Conservation (phyloP, 768 basidiomycete genomes). For the Psilocybe subaeruginosa region DNA sequence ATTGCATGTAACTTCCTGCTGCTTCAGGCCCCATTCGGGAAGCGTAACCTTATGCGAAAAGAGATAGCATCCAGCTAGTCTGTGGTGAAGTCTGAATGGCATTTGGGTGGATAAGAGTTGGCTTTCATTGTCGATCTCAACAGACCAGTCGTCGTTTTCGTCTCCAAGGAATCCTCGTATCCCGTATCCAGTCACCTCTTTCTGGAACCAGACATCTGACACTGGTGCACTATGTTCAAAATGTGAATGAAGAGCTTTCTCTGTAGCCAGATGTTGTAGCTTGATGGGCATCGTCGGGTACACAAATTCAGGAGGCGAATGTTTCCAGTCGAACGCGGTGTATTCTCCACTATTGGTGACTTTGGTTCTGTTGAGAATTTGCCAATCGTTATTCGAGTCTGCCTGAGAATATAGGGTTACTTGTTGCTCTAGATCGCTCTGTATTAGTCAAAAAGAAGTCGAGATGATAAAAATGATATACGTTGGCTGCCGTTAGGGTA, state of each 20-base stretch:
- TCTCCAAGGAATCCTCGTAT: constrained; percentile 85
- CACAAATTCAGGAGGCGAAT: constrained; percentile 63
- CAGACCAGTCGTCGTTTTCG: constrained; percentile 89
- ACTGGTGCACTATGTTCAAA: constrained; percentile 87
- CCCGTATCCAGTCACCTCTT: constrained; percentile 96
- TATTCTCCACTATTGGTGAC: constrained; percentile 29
- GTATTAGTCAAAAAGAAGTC: neutral
- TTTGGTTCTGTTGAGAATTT: constrained; percentile 74
- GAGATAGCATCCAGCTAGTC: constrained; percentile 90
- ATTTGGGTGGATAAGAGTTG: constrained; percentile 75
- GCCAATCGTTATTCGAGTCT: constrained; percentile 94
- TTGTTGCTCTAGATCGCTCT: constrained; percentile 79
- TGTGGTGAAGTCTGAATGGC: constrained; percentile 81
- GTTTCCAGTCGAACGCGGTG: constrained; percentile 45
- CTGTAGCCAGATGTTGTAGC: constrained; percentile 77
- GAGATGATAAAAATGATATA: constrained; percentile 32
- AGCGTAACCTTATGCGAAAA: constrained; percentile 98
- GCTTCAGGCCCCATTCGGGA: constrained; percentile 97
- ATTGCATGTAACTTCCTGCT: constrained; percentile 99
- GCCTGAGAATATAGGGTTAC: constrained; percentile 96
- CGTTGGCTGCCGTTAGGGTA: constrained; percentile 93
- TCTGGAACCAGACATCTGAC: constrained; percentile 98
- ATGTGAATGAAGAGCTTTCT: constrained; percentile 92
- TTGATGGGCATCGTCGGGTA: constrained; percentile 72
- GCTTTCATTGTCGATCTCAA: constrained; percentile 80